Conservation (phyloP, 441 rosid genomes). For the Lepidium campestre region DNA sequence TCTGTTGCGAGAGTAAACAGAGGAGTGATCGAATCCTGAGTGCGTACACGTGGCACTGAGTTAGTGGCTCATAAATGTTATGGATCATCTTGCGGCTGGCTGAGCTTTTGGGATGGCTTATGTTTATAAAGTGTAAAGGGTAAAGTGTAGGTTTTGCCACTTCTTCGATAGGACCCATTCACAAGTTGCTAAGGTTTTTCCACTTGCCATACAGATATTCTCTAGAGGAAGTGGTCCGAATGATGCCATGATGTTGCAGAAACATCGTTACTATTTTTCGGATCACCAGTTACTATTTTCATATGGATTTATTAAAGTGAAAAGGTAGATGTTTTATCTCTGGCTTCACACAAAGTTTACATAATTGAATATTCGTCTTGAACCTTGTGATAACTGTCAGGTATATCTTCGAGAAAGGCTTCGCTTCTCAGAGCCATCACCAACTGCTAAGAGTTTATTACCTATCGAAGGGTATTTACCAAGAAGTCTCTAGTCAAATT, state of each 20-base stretch:
- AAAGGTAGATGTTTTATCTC: neutral
- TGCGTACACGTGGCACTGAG: constrained; percentile 17
- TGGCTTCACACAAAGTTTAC: neutral
- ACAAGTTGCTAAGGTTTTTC: constrained; percentile 10
- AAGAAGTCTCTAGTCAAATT: neutral
- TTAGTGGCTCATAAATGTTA: neutral
- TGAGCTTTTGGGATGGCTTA: neutral
- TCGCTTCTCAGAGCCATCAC: neutral
- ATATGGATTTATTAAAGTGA: neutral
- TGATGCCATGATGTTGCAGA: neutral
- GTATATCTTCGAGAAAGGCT: neutral
- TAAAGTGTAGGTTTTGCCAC: neutral
- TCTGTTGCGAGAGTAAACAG: constrained; percentile 23
- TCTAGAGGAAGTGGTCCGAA: constrained; percentile 3
- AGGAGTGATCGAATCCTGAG: constrained; percentile 19
- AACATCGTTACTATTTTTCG: neutral
- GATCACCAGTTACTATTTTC: constrained; percentile 10
- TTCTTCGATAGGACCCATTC: constrained; percentile 2
- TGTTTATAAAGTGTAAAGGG: constrained; percentile 1
- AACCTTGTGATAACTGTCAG: constrained; percentile 3
- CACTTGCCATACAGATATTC: constrained; percentile 12
- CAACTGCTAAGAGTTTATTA: neutral
- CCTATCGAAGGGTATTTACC: neutral
- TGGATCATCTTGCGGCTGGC: constrained; percentile 2
- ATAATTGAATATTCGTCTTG: constrained; percentile 9